Conservation (phyloP, 2,329 filamentous ascomycete species). For the Cladophialophora bantiana region DNA sequence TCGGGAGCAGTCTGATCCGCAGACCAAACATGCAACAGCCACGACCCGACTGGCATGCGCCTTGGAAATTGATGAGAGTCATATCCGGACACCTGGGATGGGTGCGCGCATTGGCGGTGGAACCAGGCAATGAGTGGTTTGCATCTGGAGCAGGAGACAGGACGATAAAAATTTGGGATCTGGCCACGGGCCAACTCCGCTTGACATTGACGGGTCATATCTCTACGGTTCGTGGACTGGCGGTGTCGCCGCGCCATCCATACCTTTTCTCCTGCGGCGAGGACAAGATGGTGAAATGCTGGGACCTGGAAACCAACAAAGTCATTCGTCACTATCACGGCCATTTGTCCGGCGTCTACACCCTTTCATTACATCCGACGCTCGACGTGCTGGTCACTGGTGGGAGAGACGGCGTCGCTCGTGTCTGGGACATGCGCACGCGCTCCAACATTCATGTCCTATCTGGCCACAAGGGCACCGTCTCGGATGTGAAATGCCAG, state of each 20-base stretch:
- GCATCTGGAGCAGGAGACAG: slow-evolving; percentile 93
- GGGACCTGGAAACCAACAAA: slow-evolving; percentile 99
- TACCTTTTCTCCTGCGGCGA: slow-evolving; percentile 98
- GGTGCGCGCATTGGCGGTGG: slow-evolving; percentile 87
- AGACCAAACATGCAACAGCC: slow-evolving; percentile 70
- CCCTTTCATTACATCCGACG: slow-evolving; percentile 88
- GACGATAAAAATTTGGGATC: slow-evolving; percentile 98
- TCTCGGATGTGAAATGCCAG: slow-evolving; percentile 88
- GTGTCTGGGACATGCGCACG: slow-evolving; percentile 99
- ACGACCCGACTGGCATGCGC: slow-evolving; percentile 93
- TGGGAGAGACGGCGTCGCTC: slow-evolving; percentile 88
- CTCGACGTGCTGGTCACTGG: slow-evolving; percentile 94
- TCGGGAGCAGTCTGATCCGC: slow-evolving; percentile 60
- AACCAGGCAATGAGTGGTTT: slow-evolving; percentile 98
- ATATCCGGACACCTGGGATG: slow-evolving; percentile 96
- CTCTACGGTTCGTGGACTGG: slow-evolving; percentile 88
- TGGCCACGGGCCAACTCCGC: slow-evolving; percentile 83
- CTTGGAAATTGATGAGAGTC: slow-evolving; percentile 98
- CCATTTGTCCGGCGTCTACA: slow-evolving; percentile 94
- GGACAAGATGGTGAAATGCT: slow-evolving; percentile 99
- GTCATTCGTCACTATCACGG: slow-evolving; percentile 98
- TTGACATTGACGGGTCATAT: slow-evolving; percentile 94
- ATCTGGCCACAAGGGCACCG: slow-evolving; percentile 86
- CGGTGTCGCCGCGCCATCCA: slow-evolving; percentile 89
- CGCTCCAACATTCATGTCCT: slow-evolving; percentile 95